Base-by-base conservation (phyloP, 1,284 basidiomycete species). In the Megacollybia platyphylla region DNA sequence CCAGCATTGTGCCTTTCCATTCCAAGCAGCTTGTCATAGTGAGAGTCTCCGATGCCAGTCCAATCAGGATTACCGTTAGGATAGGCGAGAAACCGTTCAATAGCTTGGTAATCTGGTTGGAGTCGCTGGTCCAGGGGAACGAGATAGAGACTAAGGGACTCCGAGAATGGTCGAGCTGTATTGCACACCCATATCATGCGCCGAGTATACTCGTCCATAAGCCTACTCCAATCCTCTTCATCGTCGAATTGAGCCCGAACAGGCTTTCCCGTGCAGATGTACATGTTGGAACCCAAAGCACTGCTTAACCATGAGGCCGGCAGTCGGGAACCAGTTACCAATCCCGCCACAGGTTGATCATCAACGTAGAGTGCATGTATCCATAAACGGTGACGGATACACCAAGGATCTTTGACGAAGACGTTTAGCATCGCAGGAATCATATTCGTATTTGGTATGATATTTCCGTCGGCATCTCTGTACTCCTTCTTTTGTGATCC, bases 201-300 rank as follows among this genome's bases (percentile, higher is more conserved):
- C 50, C 61, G 70, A 42, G 79, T 87, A 54, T 71, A 86, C 36
- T 75, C 68, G 30, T 76, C 64, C 60, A 87, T 70, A 34, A 70
- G 53, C 31, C 59, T 58, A 7, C 71, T 62, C 45, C 68, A 63
- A 41, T 63, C 57, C 50, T 59, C 60, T 43, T 71, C 70, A 4
- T 70, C 62, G 13, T 65, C 62, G 13, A 55, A 57, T 36, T 68
- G 60, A 46, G 73, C 62, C 29, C 57, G 44, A 10, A 77, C 57
- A 17, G 56, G 58, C 39, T 58, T 54, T 4, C 65, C 66, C 17
- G 60, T 55, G 18, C 57, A 61, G 18, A 65, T 62, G 10, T 56
- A 52, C 8, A 80, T 52, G 9, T 53, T n/a, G 5, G 36, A 24
- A 11, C 47, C 49, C 4, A 58, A 61, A 28, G 58, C 57, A 45